Base-by-base conservation (phyloP, 768 basidiomycete species). In the Panaeolus papilionaceus region DNA sequence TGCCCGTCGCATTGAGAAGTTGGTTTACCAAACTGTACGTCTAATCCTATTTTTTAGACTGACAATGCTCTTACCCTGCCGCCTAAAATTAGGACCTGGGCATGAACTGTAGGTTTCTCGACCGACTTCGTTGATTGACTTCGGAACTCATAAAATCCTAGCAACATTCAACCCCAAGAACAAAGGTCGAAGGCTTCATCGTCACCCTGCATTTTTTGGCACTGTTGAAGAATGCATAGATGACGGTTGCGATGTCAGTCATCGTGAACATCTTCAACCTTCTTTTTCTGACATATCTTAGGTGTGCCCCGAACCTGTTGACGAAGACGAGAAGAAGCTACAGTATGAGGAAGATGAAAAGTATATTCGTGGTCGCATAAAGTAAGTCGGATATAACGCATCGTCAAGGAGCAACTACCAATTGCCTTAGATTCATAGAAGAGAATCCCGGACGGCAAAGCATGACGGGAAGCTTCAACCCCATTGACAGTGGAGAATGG, bases 401-500 rank as follows among this genome's bases (percentile, higher is more conserved):
- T n/a, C 44, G 14, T 45, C 39, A 3, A 11, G 10, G 9, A 40
- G 9, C 39, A n/a, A 45, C 7, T 45, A 23, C 23, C 20, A 14
- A 40, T 10, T 45, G 12, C 20, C 47, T 49, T 33, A 58, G 54
- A 37, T 89, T 89, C 74, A 85, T 89, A n/a, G 75, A 86, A 69
- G 86, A 88, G 63, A 83, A 89, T 69, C 88, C 88, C 2, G 87
- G 88, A 0, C 85, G 88, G 10, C 88, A 90, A 72, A 84, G 77
- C 54, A 84, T 89, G 42, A 84, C 88, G 0, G 89, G 89, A 0
- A 86, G 85, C 71, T 90, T 90, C 80, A 85, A 88, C 64, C 88
- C 88, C 0, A 89, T 89, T 71, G 88, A 91, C 68, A 85, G 83
- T 12, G 88, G 87, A 11, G 88, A 89, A 79, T 91, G 89, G 89